Base-by-base conservation (phyloP, 2,329 filamentous ascomycete genomes). In the Penicillium sp. region DNA sequence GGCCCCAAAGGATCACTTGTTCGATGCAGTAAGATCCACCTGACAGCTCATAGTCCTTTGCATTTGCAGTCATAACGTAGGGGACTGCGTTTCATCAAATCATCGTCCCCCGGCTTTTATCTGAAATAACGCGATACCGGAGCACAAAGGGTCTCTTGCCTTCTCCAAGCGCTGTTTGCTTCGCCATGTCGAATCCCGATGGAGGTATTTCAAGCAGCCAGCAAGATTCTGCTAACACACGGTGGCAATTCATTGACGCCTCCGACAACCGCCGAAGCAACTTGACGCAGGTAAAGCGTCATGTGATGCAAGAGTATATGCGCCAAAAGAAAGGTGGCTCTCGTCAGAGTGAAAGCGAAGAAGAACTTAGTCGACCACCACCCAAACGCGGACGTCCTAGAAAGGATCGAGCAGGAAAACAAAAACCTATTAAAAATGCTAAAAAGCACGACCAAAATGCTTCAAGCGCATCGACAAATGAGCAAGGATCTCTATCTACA, bases 271-370 rank as follows among this genome's bases (percentile, higher is more conserved):
- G 67, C 50, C 66, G 72, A 22, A 65, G 59, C 48, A 77, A 75
- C 43, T 60, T 75, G 44, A 77, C 73, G 1, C 71, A 70, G 57
- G 75, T 77, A 37, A 76, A 76, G 50, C 73, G 74, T 22, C 75
- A 77, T 74, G 75, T 77, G 7, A 77, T 77, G 75, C 72, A 76
- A 57, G 73, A 77, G 50, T 75, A 71, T 58, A 74, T 76, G 65
- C 72, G 73, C 21, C 72, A 75, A 46, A 76, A 75, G 53, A 66
- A 66, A 50, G 52, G 63, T 2, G 37, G 47, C 10, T 19, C 55
- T 14, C 64, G 55, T 10, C 57, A 63, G 7, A 63, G 60, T 43
- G 61, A 62, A 8, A 61, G 58, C 39, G 62, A 66, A 39, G 60
- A 59, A 26, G 60, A 64, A 26, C 39, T 44, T 13, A 51, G 29